These are phyloP conservation scores for Extremus antarcticus DNA, from an alignment of 495 filamentous ascomycete species.

Conservation along the genomic window DNA sequence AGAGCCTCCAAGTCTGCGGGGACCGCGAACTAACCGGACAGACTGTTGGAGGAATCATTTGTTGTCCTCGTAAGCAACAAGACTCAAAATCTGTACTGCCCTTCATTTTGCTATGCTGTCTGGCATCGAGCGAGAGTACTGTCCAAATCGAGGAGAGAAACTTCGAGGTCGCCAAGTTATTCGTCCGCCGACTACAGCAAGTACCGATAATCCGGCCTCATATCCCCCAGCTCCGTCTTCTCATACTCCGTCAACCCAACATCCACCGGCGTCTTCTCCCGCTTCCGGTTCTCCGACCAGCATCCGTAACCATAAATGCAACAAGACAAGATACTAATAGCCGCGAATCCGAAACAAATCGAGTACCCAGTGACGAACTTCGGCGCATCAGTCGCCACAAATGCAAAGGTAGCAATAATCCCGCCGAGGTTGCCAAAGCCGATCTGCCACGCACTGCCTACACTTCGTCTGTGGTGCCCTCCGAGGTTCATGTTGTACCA, in stretches of 20 bases:
- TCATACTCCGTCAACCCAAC: slow-evolving; percentile 57
- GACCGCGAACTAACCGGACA: too few species aligned
- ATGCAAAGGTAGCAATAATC: slow-evolving; percentile 80
- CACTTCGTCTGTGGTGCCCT: slow-evolving; percentile 70
- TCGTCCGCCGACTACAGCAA: slow-evolving; percentile 30
- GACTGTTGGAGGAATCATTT: too few species aligned
- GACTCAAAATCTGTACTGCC: too few species aligned
- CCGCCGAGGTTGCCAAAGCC: slow-evolving; percentile 73
- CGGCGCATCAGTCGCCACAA: slow-evolving; percentile 60
- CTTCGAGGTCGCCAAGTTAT: too few species aligned
- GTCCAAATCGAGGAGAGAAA: too few species aligned
- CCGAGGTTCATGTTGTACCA: slow-evolving; percentile 70
- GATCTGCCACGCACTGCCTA: slow-evolving; percentile 74
- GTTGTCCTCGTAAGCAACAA: too few species aligned
- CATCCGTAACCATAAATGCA: slow-evolving; percentile 50
- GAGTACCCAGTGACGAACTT: slow-evolving; percentile 63
- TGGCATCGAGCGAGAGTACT: too few species aligned
- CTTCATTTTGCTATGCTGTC: too few species aligned
- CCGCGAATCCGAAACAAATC: slow-evolving; percentile 66
- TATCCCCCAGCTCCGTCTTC: slow-evolving; percentile 61
- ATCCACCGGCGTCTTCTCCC: slow-evolving; percentile 42
- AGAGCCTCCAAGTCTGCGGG: too few species aligned
- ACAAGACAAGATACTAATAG: slow-evolving; percentile 52
- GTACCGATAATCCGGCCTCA: slow-evolving; percentile 55
- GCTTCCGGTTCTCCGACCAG: slow-evolving; percentile 52